A percentile compares a stretch with the other conserved stretches of the same genome.
phyloP scores from a whole-genome alignment of 768 basidiomycete genomes.

The Kwoniella newhampshirensis region DNA sequence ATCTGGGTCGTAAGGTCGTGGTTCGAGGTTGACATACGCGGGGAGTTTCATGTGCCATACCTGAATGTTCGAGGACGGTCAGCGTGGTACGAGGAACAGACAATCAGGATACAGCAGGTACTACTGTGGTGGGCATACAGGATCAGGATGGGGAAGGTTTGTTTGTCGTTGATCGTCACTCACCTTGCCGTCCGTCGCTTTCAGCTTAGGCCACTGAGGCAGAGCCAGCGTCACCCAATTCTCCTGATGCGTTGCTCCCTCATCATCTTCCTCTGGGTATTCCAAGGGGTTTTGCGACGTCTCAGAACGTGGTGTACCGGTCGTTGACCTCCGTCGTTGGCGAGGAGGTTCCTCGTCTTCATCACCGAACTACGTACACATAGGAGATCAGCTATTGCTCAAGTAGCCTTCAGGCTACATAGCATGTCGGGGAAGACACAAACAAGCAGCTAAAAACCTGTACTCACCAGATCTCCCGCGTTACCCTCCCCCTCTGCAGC shows the following conservation, averaged over 20 bases:
- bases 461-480: constrained; percentile 25
- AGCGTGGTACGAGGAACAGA: background rate
- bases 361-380: constrained; percentile 44
- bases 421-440: too few species aligned
- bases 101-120: background rate
- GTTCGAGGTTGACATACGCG: constrained; percentile 86
- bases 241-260: constrained; percentile 28
- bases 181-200: constrained; percentile 78
- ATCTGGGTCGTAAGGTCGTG: constrained; percentile 65
- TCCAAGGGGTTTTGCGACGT: constrained; percentile 44
- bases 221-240: constrained; percentile 63
- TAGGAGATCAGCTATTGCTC: too few species aligned
- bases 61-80: constrained; percentile 54
- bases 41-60: constrained; percentile 91
- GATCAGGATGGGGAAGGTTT: too few species aligned
- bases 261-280: constrained; percentile 49
- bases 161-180: constrained; percentile 40
- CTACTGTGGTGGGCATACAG: background rate
- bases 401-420: too few species aligned
- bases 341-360: constrained; percentile 31
- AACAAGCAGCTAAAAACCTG: too few species aligned
- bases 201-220: constrained; percentile 82
- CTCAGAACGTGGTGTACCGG: constrained; percentile 19
- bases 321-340: constrained; percentile 15
- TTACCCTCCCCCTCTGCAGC: constrained; percentile 11